Evolutionary conservation across 495 filamentous ascomycete species (phyloP), one percentile per base, ranked within the genome.

Genomic region (Penicillium pancosmium): DNA sequence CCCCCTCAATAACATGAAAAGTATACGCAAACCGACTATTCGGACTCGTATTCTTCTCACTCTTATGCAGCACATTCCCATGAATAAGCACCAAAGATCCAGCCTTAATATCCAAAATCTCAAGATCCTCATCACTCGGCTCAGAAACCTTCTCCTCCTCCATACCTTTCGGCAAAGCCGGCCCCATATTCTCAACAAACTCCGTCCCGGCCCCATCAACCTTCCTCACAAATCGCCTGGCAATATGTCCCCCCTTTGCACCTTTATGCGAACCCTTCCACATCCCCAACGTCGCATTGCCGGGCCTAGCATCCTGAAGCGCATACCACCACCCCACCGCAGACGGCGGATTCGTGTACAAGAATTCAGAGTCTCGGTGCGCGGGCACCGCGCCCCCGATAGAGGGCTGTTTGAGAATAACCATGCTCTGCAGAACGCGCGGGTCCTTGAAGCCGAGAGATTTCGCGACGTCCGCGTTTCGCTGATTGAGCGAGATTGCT

Each of bases 301-400:
- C 84, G 0, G 75, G 71, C 21, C 90, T 92, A 3, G 91, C 88
- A 71, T 98, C 94, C 75, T 98, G 93, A 16, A 98, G 79, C 31
- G 94, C 93, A 75, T 96, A 94, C 92, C 92, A 97, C 74, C 91
- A 96, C 9, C 92, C 93, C 5, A 98, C 91, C 0, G 94, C 93
- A 41, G 83, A 88, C 1, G 93, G 93, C 50, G 94, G 91, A 59
- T 92, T 77, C 11, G 94, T 98, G 68, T 97, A 98, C 53, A 98
- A 60, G 65, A 98, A 98, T 12, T 92, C 91, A 52, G 82, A 88
- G 74, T 98, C 94, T 70, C 95, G 93, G 71, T 98, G 94, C 15
- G 89, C 81, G 3, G 84, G 90, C 38, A 97, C 94, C 1, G 86
- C 85, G 15, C 89, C 94, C 21, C 94, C 94, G 36, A 98, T 98